Evolutionary conservation across 805 yeast species (phyloP).

Genomic region (Metschnikowia orientalis): DNA sequence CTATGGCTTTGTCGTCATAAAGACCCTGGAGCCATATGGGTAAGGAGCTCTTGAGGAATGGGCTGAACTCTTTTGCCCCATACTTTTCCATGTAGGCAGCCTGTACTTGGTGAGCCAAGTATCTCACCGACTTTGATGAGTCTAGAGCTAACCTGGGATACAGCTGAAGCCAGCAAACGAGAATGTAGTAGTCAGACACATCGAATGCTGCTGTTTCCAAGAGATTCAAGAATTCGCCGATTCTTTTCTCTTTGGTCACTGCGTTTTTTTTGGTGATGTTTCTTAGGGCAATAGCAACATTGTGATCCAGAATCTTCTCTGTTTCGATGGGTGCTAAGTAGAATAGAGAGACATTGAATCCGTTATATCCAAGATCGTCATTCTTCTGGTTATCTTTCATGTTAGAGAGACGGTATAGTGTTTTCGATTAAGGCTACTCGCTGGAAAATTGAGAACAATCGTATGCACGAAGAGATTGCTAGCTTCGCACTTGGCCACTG

Average conservation of each 20-base stretch:
- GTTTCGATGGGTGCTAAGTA: constrained; percentile 76
- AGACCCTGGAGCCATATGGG: constrained; percentile 72
- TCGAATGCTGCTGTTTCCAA: constrained; percentile 24
- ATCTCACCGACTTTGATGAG: constrained; percentile 60
- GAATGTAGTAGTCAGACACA: constrained; percentile 45
- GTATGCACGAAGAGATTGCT: no score
- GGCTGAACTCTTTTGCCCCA: constrained; percentile 52
- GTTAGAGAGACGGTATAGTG: no score
- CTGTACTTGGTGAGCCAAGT: constrained; percentile 60
- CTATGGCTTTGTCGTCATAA: constrained; percentile 68
- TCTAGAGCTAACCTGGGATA: constrained; percentile 78
- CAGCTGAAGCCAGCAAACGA: constrained; percentile 71
- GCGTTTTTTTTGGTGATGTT: constrained; percentile 73
- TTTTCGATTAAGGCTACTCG: no score
- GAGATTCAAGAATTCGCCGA: constrained; percentile 45
- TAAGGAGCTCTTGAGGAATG: constrained; percentile 64
- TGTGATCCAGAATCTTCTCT: constrained; percentile 33
- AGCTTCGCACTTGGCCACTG: no score
- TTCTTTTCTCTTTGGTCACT: constrained; percentile 80
- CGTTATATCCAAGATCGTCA: constrained; percentile 20
- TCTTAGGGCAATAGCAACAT: constrained; percentile 64
- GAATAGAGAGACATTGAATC: constrained; percentile 43
- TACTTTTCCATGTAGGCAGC: constrained; percentile 44
- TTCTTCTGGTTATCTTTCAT: constrained; percentile 4
- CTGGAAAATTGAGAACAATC: no score